Conservation (phyloP, 768 basidiomycete species). For the Boletellus sp. region DNA sequence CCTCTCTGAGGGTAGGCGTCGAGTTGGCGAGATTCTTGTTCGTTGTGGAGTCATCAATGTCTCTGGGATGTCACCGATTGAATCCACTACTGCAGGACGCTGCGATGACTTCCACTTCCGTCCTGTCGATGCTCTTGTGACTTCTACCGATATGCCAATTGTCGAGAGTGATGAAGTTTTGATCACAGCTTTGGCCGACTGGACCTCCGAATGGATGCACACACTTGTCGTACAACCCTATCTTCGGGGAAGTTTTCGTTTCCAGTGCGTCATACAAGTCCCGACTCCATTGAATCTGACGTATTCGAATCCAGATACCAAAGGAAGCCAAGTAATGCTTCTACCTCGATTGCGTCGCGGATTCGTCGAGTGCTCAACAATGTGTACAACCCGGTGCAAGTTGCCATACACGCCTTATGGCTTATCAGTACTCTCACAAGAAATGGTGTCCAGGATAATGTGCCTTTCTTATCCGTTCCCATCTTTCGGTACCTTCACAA, state of each 20-base stretch:
- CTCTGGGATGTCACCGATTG: background rate
- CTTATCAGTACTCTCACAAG: slow-evolving; percentile 28
- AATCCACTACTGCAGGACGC: background rate
- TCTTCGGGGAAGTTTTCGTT: slow-evolving; percentile 11
- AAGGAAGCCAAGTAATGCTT: slow-evolving; percentile 2
- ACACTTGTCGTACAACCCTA: slow-evolving; percentile 23
- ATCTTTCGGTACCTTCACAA: slow-evolving; percentile 29
- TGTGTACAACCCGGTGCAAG: slow-evolving; percentile 27
- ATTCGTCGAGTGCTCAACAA: slow-evolving; percentile 20
- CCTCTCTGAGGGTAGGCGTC: slow-evolving; percentile 16
- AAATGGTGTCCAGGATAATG: slow-evolving; percentile 11
- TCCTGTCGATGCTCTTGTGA: background rate
- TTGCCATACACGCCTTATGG: slow-evolving; percentile 31
- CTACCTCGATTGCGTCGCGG: slow-evolving; percentile 12
- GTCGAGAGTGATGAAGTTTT: slow-evolving; percentile 4
- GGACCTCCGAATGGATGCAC: slow-evolving; percentile 27
- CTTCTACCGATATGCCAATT: background rate
- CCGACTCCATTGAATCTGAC: background rate
- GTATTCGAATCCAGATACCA: slow-evolving; percentile 15
- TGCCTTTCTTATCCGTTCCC: slow-evolving; percentile 27
- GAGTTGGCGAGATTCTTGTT: slow-evolving; percentile 17
- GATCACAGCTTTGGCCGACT: slow-evolving; percentile 17
- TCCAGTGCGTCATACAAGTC: slow-evolving; percentile 18
- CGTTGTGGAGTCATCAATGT: slow-evolving; percentile 18
- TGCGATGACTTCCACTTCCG: background rate